Evolutionary conservation across 140 eudicot species (phyloP).

Genomic region (Oenanthe javanica): DNA sequence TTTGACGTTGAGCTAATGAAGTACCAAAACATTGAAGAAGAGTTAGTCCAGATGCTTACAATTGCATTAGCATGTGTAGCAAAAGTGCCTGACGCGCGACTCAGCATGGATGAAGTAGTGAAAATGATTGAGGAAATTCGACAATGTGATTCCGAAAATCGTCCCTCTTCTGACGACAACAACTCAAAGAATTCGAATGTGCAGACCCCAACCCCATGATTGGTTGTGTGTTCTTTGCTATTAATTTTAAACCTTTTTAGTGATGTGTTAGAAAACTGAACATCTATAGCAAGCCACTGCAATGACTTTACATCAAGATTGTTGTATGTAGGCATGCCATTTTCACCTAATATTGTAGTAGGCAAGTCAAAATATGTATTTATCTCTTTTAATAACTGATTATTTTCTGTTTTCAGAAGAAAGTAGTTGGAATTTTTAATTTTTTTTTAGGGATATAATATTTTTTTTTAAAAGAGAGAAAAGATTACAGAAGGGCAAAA

Average conservation of each 20-base stretch:
- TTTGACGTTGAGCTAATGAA: constrained; percentile 69
- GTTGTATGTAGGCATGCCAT: neutral
- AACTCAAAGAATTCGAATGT: constrained; percentile 57
- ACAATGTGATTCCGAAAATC: constrained; percentile 41
- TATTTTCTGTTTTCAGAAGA: neutral
- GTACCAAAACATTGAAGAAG: constrained; percentile 65
- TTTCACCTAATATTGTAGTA: neutral
- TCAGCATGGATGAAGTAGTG: constrained; percentile 68
- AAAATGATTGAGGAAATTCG: constrained; percentile 70
- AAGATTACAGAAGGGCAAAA: neutral
- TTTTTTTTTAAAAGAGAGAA: no score
- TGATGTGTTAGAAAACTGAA: neutral
- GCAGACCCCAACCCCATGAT: constrained; percentile 71
- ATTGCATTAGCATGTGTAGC: constrained; percentile 72
- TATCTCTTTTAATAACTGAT: neutral
- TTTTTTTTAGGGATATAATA: neutral
- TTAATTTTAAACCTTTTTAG: neutral
- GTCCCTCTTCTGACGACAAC: constrained; percentile 56
- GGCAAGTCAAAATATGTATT: neutral
- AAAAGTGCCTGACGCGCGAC: constrained; percentile 49
- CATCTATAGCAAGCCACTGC: neutral
- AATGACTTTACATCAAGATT: neutral
- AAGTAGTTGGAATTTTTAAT: neutral
- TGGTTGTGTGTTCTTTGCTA: neutral
- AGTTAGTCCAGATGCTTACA: constrained; percentile 90